These are phyloP conservation scores for Alternaria sp. DNA, from an alignment of 2,329 filamentous ascomycete genomes.

Conservation along the genomic window DNA sequence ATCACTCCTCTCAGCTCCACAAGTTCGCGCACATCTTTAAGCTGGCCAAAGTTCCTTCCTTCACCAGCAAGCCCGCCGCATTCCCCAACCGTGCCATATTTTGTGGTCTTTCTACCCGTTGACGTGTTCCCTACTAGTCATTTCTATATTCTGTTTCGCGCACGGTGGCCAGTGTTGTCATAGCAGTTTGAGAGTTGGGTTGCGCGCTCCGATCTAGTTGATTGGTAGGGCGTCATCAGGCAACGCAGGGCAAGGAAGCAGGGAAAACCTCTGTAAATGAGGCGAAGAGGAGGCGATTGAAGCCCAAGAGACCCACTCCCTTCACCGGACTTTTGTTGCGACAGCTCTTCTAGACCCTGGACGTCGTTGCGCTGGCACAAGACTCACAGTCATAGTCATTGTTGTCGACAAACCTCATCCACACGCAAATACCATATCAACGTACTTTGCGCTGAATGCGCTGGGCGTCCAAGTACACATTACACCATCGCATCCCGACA, in stretches of 20 bases:
- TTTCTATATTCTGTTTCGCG: not conserved
- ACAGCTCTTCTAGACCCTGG: constrained; percentile 2
- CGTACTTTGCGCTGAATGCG: constrained; percentile 22
- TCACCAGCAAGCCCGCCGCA: constrained; percentile 2
- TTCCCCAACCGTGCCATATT: constrained; percentile 30
- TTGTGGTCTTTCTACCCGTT: constrained; percentile 3
- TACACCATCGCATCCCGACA: constrained; percentile 25
- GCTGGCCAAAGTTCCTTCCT: constrained; percentile 14
- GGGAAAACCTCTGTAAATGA: constrained; percentile 2
- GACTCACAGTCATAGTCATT: constrained; percentile 4
- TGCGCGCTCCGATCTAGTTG: constrained; percentile 1
- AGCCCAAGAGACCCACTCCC: constrained; percentile 30
- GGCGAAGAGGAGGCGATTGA: constrained; percentile 17
- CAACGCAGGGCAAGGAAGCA: constrained; percentile 2
- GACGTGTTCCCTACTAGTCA: constrained; percentile 8
- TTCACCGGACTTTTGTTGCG: constrained; percentile 16
- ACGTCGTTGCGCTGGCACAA: constrained; percentile 4
- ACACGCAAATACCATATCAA: not conserved
- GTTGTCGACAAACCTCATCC: not conserved
- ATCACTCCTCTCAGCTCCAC: constrained; percentile 34
- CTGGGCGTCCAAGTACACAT: constrained; percentile 27
- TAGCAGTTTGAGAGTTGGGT: not conserved
- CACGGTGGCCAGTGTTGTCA: constrained; percentile 7
- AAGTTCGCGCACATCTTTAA: constrained; percentile 35
- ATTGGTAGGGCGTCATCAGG: constrained; percentile 5